These are phyloP conservation scores for Cerrena zonata DNA, from an alignment of 1,284 basidiomycete genomes.

Conservation along the genomic window DNA sequence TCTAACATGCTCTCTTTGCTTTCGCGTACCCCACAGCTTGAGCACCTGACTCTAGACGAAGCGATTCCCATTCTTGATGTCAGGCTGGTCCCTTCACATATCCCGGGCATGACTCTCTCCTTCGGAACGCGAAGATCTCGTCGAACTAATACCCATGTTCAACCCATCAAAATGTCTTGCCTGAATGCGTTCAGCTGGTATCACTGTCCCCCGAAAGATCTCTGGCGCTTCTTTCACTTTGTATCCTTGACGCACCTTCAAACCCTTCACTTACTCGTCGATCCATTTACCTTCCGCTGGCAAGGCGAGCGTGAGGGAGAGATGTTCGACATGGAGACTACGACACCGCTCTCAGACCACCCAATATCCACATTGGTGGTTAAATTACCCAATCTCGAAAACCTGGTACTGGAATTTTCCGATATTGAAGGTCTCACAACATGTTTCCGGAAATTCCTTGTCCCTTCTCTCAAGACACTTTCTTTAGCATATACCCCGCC, in stretches of 20 bases:
- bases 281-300: conserved; percentile 7
- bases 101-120: neutral
- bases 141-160: neutral
- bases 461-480: conserved; percentile 11
- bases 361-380: no score
- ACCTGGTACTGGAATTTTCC: conserved; percentile 10
- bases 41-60: conserved; percentile 3
- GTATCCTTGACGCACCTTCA: conserved; percentile 9
- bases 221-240: conserved; percentile 13
- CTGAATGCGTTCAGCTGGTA: conserved; percentile 13
- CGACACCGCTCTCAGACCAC: conserved; percentile 6
- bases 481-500: conserved; percentile 8
- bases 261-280: conserved; percentile 9
- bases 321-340: neutral
- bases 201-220: conserved; percentile 11
- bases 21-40: conserved; percentile 1
- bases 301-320: neutral
- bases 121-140: neutral
- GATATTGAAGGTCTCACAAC: conserved; percentile 11
- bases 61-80: conserved; percentile 1
- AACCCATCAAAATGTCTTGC: conserved; percentile 2
- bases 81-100: neutral
- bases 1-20: conserved; percentile 1
- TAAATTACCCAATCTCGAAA: conserved; percentile 10
- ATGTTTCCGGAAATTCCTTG: conserved; percentile 10